Evolutionary conservation across 305 asterid genomes (phyloP), one percentile per base, ranked within the genome.

Genomic region (Fraxinus albicans): DNA sequence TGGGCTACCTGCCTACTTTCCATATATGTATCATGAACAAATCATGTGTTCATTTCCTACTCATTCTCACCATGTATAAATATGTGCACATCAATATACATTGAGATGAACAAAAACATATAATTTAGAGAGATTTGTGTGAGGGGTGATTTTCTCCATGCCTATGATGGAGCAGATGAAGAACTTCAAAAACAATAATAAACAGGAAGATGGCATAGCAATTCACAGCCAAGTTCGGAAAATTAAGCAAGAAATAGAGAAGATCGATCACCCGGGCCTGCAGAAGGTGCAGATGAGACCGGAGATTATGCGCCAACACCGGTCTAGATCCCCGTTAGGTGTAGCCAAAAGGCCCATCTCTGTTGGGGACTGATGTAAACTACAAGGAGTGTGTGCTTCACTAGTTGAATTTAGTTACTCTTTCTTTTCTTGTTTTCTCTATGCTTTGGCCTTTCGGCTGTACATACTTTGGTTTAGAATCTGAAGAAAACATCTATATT

Each of bases 171-270:
- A 85, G 79, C 80, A 73, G 63, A 83, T 38, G 10, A 31, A 70
- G 33, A 79, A 1, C 67, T 19, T 19, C 40, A 72, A 58, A 80
- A 75, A 33, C 76, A 76, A 44, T 33, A 79, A 72, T 9, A 60
- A 83, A 9, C 82, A 84, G 0, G 86, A 83, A 38, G 88, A 90
- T 15, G 44, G 90, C 0, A 89, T 93, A 3, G 92, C 90, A 7
- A 79, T 93, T 63, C 95, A 93, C 36, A 93, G 91, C 90, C 97
- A 91, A 63, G 93, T 93, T 6, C 88, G 82, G n/a, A 93, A 88
- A 83, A 90, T 93, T 47, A 89, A 88, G 91, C 93, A 81, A 47
- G 97, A 93, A 84, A 89, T 90, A 87, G 95, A 91, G 90, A 87
- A 85, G 82, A 86, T 87, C 70, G 87, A 87, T 81, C 85, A 73